Percentiles rank a stretch among this genome's conserved stretches.
Conservation (phyloP, 2,329 filamentous ascomycete genomes). For the Paecilomyces formosus region DNA sequence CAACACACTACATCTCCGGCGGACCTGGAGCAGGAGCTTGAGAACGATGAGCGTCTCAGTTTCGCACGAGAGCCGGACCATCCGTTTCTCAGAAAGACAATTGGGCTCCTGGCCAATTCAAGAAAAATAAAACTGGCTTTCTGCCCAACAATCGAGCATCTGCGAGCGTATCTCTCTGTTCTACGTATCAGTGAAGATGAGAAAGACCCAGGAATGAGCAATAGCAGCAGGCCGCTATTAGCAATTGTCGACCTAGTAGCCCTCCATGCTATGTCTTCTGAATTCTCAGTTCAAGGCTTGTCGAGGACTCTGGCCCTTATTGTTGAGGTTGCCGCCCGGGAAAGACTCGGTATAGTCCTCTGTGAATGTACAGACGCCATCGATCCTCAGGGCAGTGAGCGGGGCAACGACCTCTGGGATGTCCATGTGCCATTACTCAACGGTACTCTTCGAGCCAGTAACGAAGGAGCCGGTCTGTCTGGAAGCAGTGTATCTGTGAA, state of each 20-base stretch:
- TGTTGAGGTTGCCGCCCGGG: conserved; percentile 28
- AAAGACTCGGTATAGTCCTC: conserved; percentile 26
- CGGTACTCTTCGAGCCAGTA: conserved; percentile 42
- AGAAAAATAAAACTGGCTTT: conserved; percentile 65
- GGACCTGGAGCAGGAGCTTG: neutral
- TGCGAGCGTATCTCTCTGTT: conserved; percentile 67
- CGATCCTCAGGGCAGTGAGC: conserved; percentile 19
- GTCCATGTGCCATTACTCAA: conserved; percentile 57
- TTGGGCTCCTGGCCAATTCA: conserved; percentile 62
- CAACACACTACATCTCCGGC: conserved; percentile 1
- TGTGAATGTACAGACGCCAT: conserved; percentile 32
- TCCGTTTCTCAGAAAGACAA: conserved; percentile 53
- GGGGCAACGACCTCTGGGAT: conserved; percentile 32
- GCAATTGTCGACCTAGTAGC: conserved; percentile 34
- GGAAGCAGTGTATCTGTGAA: conserved; percentile 53
- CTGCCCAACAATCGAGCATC: conserved; percentile 64
- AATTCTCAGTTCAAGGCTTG: conserved; percentile 43
- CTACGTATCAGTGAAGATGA: conserved; percentile 20
- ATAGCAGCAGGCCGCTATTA: conserved; percentile 18
- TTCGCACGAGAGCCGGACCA: conserved; percentile 13
- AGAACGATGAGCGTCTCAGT: neutral
- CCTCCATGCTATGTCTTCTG: conserved; percentile 35
- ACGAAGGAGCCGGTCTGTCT: conserved; percentile 45
- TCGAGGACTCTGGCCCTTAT: conserved; percentile 36
- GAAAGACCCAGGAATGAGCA: conserved; percentile 1